Percentiles rank a stretch among this genome's conserved stretches.
These are phyloP conservation scores for Lecanosticta acicola DNA, from an alignment of 2,329 filamentous ascomycete species.

Conservation along the genomic window DNA sequence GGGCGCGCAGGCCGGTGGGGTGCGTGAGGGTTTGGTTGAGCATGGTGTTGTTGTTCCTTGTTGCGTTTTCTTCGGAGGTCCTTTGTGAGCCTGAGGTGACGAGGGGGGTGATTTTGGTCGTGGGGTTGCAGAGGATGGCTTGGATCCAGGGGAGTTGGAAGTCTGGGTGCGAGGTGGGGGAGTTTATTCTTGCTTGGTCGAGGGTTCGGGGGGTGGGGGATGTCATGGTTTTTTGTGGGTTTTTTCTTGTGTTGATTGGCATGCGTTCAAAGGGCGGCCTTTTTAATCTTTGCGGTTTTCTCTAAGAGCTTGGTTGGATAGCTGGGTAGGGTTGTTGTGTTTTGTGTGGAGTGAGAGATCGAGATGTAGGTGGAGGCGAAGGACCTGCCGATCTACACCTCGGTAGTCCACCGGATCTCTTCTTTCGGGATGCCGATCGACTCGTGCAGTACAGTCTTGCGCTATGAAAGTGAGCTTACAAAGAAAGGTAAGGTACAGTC, in stretches of 20 bases:
- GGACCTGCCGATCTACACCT: neutral
- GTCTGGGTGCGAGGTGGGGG: constrained; percentile 9
- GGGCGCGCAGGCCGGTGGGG: constrained; percentile 13
- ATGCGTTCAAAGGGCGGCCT: too few relatives aligned
- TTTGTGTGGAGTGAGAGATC: neutral
- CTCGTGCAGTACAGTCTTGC: too few relatives aligned
- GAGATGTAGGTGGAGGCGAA: too few relatives aligned
- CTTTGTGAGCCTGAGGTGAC: too few relatives aligned
- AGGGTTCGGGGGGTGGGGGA: neutral
- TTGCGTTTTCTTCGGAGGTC: constrained; percentile 12
- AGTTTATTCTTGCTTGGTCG: neutral
- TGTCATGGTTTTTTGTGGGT: neutral
- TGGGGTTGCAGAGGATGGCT: constrained; percentile 5
- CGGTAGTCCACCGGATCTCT: neutral
- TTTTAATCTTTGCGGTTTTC: too few relatives aligned
- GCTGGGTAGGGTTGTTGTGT: neutral
- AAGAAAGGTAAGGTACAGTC: too few relatives aligned
- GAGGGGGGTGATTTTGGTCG: constrained; percentile 1
- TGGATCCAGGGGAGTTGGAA: constrained; percentile 14
- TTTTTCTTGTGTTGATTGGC: neutral
- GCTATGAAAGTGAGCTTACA: too few relatives aligned
- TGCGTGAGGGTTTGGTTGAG: constrained; percentile 15
- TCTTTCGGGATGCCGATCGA: neutral
- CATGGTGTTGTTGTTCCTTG: too few relatives aligned
- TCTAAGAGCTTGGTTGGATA: neutral